Evolutionary conservation across 768 basidiomycete genomes (phyloP), one percentile per base, ranked within the genome.

Genomic region (Psilocybe azurescens): DNA sequence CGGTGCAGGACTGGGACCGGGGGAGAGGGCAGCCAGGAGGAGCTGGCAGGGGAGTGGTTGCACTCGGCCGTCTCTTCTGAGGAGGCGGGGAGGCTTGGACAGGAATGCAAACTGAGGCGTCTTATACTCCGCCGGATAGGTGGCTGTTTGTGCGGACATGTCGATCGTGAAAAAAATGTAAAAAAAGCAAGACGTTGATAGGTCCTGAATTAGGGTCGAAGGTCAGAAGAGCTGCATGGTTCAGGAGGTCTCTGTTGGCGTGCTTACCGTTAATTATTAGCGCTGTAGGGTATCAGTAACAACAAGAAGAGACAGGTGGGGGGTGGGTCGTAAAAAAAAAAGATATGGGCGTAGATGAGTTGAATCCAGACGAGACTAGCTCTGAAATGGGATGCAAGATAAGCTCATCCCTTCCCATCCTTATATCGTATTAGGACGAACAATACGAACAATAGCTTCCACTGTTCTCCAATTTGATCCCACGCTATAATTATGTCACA

Each of bases 31-130:
- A 60, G 20, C 61, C 41, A 11, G 74, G 64, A 3, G 72, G 62
- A 9, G 68, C 28, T 30, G 77, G 76, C 11, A 74, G 76, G 14
- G 77, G 75, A 32, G 59, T 29, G 46, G 39, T 55, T 62, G 69
- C 11, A 66, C 55, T 51, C 20, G 77, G 72, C 6, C 73, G 74
- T 65, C 71, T 74, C 67, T 80, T 81, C 56, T 75, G 73, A 48
- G 78, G 71, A 56, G 79, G 75, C 36, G 65, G 65, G 66, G 66
- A 16, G 77, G 82, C 49, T 75, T 71, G 9, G 81, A 75, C 1
- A 83, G 79, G 66, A 83, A 83, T n/a, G 80, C 58, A 62, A 80
- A 82, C n/a, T 60, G 65, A 0, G 64, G 56, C 24, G 64, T 60
- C 55, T 64, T 68, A 55, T 64, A 69, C n/a, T 32, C 54, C 28